Conservation (phyloP, 805 yeast genomes). For the Blastobotrys peoriensis region DNA sequence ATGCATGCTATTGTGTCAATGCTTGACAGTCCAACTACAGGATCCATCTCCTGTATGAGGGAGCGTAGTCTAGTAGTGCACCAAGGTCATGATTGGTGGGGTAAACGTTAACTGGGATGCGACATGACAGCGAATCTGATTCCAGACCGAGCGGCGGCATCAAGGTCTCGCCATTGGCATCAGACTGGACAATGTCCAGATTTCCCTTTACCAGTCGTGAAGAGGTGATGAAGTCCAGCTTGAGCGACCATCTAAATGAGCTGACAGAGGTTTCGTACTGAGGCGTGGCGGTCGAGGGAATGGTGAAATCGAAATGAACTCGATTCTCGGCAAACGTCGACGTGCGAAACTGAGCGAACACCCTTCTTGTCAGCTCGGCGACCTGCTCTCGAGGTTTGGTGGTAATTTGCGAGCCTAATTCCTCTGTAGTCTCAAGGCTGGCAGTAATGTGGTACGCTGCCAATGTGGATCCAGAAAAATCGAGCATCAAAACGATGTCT, state of each 20-base stretch:
- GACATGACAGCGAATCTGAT: slow-evolving; percentile 33
- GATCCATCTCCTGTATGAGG: slow-evolving; percentile 10
- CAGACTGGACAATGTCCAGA: slow-evolving; percentile 28
- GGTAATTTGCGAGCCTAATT: slow-evolving; percentile 24
- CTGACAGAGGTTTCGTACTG: slow-evolving; percentile 29
- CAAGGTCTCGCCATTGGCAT: slow-evolving; percentile 15
- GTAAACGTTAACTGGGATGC: slow-evolving; percentile 40
- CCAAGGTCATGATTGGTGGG: slow-evolving; percentile 45
- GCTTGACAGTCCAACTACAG: too few relatives aligned
- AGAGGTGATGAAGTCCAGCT: slow-evolving; percentile 27
- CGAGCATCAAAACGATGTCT: slow-evolving; percentile 36
- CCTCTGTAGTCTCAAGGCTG: slow-evolving; percentile 33
- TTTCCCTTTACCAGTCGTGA: slow-evolving; percentile 4
- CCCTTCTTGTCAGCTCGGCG: slow-evolving; percentile 20
- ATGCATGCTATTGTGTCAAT: too few relatives aligned
- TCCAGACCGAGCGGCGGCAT: slow-evolving; percentile 15
- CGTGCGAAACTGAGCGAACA: slow-evolving; percentile 22
- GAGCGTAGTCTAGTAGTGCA: slow-evolving; percentile 34
- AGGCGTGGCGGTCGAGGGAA: slow-evolving; percentile 33
- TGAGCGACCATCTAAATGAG: slow-evolving; percentile 28
- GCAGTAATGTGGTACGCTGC: slow-evolving; percentile 36
- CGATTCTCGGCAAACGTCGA: slow-evolving; percentile 20
- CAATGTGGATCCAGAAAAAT: slow-evolving; percentile 28
- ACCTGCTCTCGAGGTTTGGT: slow-evolving; percentile 20
- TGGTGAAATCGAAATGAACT: slow-evolving; percentile 24